These are phyloP conservation scores for Cutaneotrichosporon dermatis DNA, from an alignment of 1,284 basidiomycete genomes.

Conservation along the genomic window DNA sequence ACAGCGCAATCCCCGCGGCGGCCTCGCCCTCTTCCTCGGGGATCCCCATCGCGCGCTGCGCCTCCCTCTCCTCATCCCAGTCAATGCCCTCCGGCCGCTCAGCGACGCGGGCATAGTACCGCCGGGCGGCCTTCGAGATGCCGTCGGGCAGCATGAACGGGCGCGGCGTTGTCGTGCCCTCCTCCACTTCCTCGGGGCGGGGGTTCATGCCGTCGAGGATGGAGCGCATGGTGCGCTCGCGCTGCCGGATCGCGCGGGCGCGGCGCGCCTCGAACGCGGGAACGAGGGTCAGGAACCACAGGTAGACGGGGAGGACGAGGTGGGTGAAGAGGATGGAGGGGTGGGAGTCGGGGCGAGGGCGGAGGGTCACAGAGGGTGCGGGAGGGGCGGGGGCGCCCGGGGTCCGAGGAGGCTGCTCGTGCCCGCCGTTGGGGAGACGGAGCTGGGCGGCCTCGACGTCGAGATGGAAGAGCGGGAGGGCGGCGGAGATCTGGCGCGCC, in stretches of 20 bases:
- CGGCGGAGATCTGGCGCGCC: background rate
- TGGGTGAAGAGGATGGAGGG: slow-evolving; percentile 25
- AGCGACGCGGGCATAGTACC: slow-evolving; percentile 37
- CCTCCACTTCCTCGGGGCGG: background rate
- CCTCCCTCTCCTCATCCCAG: slow-evolving; percentile 47
- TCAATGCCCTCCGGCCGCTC: slow-evolving; percentile 39
- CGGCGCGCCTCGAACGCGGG: slow-evolving; percentile 38
- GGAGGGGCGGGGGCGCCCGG: slow-evolving; percentile 24
- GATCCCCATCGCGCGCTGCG: slow-evolving; percentile 39
- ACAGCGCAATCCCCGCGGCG: slow-evolving; percentile 1
- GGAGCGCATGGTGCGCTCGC: slow-evolving; percentile 39
- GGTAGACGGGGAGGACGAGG: slow-evolving; percentile 32
- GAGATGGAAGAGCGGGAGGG: slow-evolving; percentile 23
- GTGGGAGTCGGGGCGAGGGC: slow-evolving; percentile 3
- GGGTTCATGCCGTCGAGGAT: slow-evolving; percentile 26
- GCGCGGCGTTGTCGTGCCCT: background rate
- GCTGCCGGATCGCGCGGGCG: slow-evolving; percentile 31
- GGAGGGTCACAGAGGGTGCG: background rate
- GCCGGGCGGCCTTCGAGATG: slow-evolving; percentile 24
- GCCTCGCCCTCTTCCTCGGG: slow-evolving; percentile 26
- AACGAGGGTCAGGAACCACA: slow-evolving; percentile 44
- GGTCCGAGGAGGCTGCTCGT: too few species aligned
- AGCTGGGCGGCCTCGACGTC: slow-evolving; percentile 28
- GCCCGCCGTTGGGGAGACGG: slow-evolving; percentile 13
- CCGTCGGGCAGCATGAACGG: slow-evolving; percentile 24